Percentiles rank a stretch among this genome's conserved stretches.
Evolutionary conservation across 768 basidiomycete genomes (phyloP).

Genomic region (Hypholoma sublateritium): DNA sequence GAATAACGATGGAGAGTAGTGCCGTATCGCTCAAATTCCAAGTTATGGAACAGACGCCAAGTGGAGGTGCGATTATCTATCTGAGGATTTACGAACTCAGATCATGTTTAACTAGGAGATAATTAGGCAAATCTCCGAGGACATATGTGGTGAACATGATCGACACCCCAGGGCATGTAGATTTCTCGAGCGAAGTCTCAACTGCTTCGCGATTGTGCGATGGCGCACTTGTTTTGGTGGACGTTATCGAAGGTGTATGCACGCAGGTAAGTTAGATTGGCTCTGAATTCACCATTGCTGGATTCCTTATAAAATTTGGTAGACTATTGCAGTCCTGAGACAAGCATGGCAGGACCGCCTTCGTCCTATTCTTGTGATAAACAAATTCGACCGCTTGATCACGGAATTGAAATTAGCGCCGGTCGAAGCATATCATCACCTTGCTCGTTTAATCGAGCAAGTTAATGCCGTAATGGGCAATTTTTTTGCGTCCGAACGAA

Average conservation of each 20-base stretch:
- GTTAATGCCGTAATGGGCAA: slow-evolving; percentile 97
- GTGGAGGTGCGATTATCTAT: slow-evolving; percentile 52
- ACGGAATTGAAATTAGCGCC: slow-evolving; percentile 92
- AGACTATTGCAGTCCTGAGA: slow-evolving; percentile 94
- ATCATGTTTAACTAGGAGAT: background rate
- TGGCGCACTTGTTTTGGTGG: slow-evolving; percentile 92
- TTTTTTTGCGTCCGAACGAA: slow-evolving; percentile 92
- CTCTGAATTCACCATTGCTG: background rate
- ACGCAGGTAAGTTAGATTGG: slow-evolving; percentile 68
- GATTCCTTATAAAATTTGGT: background rate
- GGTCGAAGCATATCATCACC: slow-evolving; percentile 90
- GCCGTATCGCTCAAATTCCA: slow-evolving; percentile 90
- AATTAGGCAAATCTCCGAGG: slow-evolving; percentile 52
- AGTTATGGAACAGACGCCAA: slow-evolving; percentile 55
- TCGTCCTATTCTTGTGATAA: slow-evolving; percentile 91
- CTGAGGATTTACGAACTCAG: background rate
- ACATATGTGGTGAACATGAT: slow-evolving; percentile 93
- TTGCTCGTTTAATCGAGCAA: slow-evolving; percentile 91
- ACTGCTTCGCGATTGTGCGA: slow-evolving; percentile 92
- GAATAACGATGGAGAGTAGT: slow-evolving; percentile 99
- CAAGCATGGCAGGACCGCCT: slow-evolving; percentile 93
- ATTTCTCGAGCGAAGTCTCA: slow-evolving; percentile 97
- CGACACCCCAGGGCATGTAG: slow-evolving; percentile 98
- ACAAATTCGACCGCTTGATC: slow-evolving; percentile 93
- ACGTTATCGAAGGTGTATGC: slow-evolving; percentile 97